Evolutionary conservation across 352 stramenopile species (phyloP).

Genomic region (Pythium plurisporium): DNA sequence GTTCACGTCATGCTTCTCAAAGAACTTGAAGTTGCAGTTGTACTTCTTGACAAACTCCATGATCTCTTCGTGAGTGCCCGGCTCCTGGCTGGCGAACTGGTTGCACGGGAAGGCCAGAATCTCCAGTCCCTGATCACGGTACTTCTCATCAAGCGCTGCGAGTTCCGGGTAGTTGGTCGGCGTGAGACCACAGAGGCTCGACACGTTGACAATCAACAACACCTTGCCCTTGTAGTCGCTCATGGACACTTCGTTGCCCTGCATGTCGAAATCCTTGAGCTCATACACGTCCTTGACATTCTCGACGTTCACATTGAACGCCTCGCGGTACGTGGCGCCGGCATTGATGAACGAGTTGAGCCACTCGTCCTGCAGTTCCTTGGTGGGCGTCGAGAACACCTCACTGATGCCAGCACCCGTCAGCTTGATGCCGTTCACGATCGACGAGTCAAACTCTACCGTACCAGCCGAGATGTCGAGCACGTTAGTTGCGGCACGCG

Average conservation of each 20-base stretch:
- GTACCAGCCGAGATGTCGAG: conserved; percentile 21
- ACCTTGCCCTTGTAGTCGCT: conserved; percentile 32
- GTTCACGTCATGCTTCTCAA: conserved; percentile 85
- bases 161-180: conserved; percentile 70
- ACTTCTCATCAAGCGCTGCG: conserved; percentile 50
- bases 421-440: conserved; percentile 21
- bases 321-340: conserved; percentile 47
- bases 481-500: conserved; percentile 1
- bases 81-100: conserved; percentile 81
- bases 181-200: conserved; percentile 15
- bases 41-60: conserved; percentile 58
- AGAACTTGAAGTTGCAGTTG: conserved; percentile 39
- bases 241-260: conserved; percentile 57
- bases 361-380: conserved; percentile 31
- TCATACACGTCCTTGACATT: conserved; percentile 67
- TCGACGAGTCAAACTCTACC: conserved; percentile 22
- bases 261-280: conserved; percentile 56
- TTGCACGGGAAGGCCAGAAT: conserved; percentile 85
- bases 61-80: conserved; percentile 54
- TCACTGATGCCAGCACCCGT: conserved; percentile 12
- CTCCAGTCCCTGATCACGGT: conserved; percentile 46
- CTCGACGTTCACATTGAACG: conserved; percentile 31
- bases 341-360: conserved; percentile 44
- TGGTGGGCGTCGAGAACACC: conserved; percentile 13
- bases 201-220: conserved; percentile 19